A percentile compares a stretch with the other conserved stretches of the same genome.
phyloP scores from a whole-genome alignment of 495 filamentous ascomycete genomes.

The Opeltia flavorubescens region DNA sequence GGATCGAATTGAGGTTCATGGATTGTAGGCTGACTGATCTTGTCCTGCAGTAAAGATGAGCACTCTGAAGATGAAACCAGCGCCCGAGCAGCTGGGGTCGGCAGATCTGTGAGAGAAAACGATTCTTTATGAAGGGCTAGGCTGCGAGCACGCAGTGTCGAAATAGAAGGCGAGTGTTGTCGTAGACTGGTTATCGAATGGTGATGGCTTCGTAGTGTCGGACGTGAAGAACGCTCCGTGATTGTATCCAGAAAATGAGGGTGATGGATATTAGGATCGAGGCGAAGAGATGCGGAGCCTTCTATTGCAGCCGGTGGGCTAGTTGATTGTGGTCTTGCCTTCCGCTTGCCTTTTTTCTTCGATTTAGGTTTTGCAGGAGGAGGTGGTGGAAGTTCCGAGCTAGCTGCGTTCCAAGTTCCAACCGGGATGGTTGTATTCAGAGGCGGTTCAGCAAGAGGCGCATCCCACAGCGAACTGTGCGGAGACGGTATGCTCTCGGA shows the following conservation, averaged over 20 bases:
- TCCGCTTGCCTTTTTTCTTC: neutral
- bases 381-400: neutral
- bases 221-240: slow-evolving; percentile 1
- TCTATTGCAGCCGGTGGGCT: neutral
- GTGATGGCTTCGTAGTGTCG: neutral
- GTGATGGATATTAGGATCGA: slow-evolving; percentile 1
- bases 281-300: neutral
- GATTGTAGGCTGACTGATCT: slow-evolving; percentile 19
- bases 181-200: slow-evolving; percentile 1
- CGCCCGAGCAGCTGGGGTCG: slow-evolving; percentile 5
- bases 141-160: slow-evolving; percentile 8
- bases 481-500: slow-evolving; percentile 1
- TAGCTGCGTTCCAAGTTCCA: neutral
- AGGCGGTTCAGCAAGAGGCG: neutral
- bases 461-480: slow-evolving; percentile 3
- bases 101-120: slow-evolving; percentile 9
- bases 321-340: neutral
- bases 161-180: neutral
- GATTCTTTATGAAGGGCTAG: slow-evolving; percentile 10
- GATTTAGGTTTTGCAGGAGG: neutral
- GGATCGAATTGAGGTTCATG: slow-evolving; percentile 26
- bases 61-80: slow-evolving; percentile 17
- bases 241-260: slow-evolving; percentile 1
- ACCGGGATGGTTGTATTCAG: neutral
- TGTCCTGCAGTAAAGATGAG: slow-evolving; percentile 5